Conservation (phyloP, 345 rosid genomes). For the Noccaea caerulescens region DNA sequence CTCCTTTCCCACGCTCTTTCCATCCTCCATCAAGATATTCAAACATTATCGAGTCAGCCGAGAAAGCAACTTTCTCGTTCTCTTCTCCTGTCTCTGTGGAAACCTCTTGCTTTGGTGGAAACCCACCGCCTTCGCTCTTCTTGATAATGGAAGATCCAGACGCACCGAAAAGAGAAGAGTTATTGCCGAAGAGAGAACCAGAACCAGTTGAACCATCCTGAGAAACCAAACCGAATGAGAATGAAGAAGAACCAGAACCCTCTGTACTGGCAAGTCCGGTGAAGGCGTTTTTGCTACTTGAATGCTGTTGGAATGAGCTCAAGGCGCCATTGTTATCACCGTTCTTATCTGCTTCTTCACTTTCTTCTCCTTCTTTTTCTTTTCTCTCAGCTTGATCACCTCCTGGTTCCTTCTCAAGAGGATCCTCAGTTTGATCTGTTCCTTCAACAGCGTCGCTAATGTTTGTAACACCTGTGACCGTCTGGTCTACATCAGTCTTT, state of each 20-base stretch:
- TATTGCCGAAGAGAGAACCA: slow-evolving; percentile 61
- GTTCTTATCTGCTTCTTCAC: slow-evolving; percentile 49
- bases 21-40: slow-evolving; percentile 74
- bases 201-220: slow-evolving; percentile 60
- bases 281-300: slow-evolving; percentile 93
- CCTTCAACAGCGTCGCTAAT: slow-evolving; percentile 43
- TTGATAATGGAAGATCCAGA: slow-evolving; percentile 56
- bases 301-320: slow-evolving; percentile 93
- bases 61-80: slow-evolving; percentile 74
- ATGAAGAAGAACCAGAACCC: slow-evolving; percentile 63
- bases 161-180: slow-evolving; percentile 58
- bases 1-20: slow-evolving; percentile 99
- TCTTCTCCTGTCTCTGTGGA: slow-evolving; percentile 94
- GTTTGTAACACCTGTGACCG: slow-evolving; percentile 32
- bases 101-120: slow-evolving; percentile 79
- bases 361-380: slow-evolving; percentile 49
- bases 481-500: slow-evolving; percentile 41
- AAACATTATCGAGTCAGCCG: slow-evolving; percentile 77
- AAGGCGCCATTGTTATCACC: slow-evolving; percentile 51
- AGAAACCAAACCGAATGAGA: slow-evolving; percentile 65
- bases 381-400: slow-evolving; percentile 46
- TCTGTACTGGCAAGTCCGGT: slow-evolving; percentile 93
- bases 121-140: slow-evolving; percentile 62
- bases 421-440: slow-evolving; percentile 47
- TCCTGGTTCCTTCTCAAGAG: slow-evolving; percentile 46